phyloP scores from a whole-genome alignment of 2,329 filamentous ascomycete genomes.

The Talaromyces atroroseus region DNA sequence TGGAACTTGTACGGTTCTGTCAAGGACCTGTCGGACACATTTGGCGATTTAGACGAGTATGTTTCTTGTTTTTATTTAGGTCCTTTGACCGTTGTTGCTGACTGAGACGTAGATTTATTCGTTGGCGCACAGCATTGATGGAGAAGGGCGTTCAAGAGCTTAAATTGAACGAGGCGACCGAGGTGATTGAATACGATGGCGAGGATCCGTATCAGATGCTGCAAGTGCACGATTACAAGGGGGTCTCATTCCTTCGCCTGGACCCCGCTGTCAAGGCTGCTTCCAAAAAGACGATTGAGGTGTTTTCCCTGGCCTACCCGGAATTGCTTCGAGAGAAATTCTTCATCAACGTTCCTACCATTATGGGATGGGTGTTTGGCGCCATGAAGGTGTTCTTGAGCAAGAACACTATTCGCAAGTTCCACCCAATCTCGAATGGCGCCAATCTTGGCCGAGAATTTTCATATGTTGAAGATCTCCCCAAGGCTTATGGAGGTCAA shows the following conservation, averaged over 20 bases:
- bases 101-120: slow-evolving; percentile 63
- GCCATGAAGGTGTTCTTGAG: slow-evolving; percentile 71
- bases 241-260: slow-evolving; percentile 78
- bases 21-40: slow-evolving; percentile 73
- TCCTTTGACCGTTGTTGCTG: neutral
- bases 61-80: slow-evolving; percentile 29
- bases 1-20: slow-evolving; percentile 93
- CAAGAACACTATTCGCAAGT: slow-evolving; percentile 69
- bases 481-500: slow-evolving; percentile 73
- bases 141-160: slow-evolving; percentile 75
- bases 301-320: slow-evolving; percentile 78
- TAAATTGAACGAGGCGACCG: slow-evolving; percentile 62
- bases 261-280: slow-evolving; percentile 70
- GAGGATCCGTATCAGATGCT: slow-evolving; percentile 82
- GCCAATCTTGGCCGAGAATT: slow-evolving; percentile 60
- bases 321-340: slow-evolving; percentile 88
- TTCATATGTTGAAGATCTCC: slow-evolving; percentile 59
- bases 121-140: slow-evolving; percentile 88
- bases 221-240: slow-evolving; percentile 90
- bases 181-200: slow-evolving; percentile 57
- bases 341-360: slow-evolving; percentile 85
- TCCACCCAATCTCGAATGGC: slow-evolving; percentile 72
- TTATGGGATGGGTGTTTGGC: slow-evolving; percentile 84
- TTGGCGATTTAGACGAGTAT: slow-evolving; percentile 75
- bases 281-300: slow-evolving; percentile 72